A percentile compares a stretch with the other conserved stretches of the same genome.
Evolutionary conservation across 345 rosid genomes (phyloP).

Genomic region (Populus alba): DNA sequence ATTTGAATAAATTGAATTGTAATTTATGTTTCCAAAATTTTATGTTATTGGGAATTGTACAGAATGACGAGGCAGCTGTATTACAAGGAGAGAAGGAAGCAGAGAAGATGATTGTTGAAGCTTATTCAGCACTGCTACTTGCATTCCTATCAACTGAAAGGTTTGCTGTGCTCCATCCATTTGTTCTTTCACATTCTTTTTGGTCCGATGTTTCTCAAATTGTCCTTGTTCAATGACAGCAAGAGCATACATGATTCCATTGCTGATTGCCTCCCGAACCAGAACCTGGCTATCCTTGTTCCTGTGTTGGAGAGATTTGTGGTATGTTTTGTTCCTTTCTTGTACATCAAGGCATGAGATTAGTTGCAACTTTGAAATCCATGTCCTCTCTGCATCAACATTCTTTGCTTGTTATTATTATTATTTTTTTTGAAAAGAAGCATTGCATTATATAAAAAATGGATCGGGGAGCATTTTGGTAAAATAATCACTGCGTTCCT

Average conservation of each 20-base stretch:
- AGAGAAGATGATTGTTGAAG: conserved; percentile 97
- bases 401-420: not conserved
- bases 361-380: not conserved
- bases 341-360: conserved; percentile 10
- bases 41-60: not conserved
- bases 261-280: conserved; percentile 73
- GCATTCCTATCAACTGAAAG: conserved; percentile 98
- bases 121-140: conserved; percentile 85
- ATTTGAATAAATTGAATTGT: not conserved
- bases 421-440: not conserved
- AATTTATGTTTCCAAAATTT: not conserved
- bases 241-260: conserved; percentile 67
- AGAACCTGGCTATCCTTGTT: conserved; percentile 58
- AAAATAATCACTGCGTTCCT: too few species aligned
- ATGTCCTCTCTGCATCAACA: not conserved
- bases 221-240: conserved; percentile 45
- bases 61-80: conserved; percentile 76
- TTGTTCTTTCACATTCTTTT: not conserved
- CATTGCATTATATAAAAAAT: not conserved
- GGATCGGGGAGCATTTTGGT: too few species aligned
- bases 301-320: conserved; percentile 97
- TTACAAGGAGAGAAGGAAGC: conserved; percentile 95
- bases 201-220: conserved; percentile 1
- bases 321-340: conserved; percentile 52
- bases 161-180: conserved; percentile 28